Evolutionary conservation across 805 yeast species (phyloP).

Genomic region (Wickerhamomyces kurtzmanii): DNA sequence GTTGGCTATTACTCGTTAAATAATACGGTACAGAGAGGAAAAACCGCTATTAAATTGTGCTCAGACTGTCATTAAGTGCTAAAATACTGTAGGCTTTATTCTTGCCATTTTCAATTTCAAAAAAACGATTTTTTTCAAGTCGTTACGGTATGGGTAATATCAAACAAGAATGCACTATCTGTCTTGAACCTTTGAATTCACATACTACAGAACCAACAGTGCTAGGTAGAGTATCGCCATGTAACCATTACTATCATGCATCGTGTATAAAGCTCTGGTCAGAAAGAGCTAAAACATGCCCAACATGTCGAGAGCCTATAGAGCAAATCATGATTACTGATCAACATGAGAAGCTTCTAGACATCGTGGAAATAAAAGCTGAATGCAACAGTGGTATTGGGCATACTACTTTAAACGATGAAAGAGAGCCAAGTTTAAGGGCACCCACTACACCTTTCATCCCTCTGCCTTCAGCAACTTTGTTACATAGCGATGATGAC

Average conservation of each 20-base stretch:
- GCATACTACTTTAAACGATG: too few relatives aligned
- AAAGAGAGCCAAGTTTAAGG: too few relatives aligned
- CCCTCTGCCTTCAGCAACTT: slow-evolving; percentile 1
- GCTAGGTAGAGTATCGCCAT: slow-evolving; percentile 26
- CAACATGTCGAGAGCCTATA: slow-evolving; percentile 46
- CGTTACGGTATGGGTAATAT: neutral
- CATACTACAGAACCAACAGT: slow-evolving; percentile 6
- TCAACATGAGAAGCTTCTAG: slow-evolving; percentile 7
- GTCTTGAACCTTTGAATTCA: slow-evolving; percentile 36
- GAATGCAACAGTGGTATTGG: slow-evolving; percentile 4
- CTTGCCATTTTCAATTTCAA: neutral
- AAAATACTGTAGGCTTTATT: neutral
- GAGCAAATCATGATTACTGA: slow-evolving; percentile 24
- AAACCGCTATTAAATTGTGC: slow-evolving; percentile 1
- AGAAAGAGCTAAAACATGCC: slow-evolving; percentile 46
- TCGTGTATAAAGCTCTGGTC: slow-evolving; percentile 51
- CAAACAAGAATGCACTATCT: slow-evolving; percentile 43
- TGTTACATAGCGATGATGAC: slow-evolving; percentile 1
- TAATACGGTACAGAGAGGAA: too few relatives aligned
- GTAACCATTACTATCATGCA: slow-evolving; percentile 48
- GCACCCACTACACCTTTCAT: too few relatives aligned
- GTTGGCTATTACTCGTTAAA: too few relatives aligned
- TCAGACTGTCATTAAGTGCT: neutral
- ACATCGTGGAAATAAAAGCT: slow-evolving; percentile 7
- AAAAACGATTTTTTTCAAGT: neutral